Evolutionary conservation across 768 basidiomycete species (phyloP).

Genomic region (Amanita muscaria): DNA sequence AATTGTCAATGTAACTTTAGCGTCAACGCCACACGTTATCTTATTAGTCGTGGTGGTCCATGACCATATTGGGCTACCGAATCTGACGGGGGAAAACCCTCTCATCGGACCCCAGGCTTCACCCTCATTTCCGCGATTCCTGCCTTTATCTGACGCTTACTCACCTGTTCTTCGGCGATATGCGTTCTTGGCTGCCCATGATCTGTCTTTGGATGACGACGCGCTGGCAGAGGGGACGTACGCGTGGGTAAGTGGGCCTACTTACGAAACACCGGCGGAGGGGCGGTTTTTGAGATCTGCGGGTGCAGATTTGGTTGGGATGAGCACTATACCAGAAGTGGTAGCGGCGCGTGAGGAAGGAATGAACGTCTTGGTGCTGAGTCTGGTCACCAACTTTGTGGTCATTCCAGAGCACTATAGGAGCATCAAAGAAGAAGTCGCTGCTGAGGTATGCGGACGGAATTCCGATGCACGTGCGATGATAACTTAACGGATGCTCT

Average conservation of each 20-base stretch:
- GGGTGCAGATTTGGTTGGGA: slow-evolving; percentile 88
- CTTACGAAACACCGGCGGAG: slow-evolving; percentile 86
- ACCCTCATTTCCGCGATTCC: slow-evolving; percentile 59
- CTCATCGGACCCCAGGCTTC: slow-evolving; percentile 65
- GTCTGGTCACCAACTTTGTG: slow-evolving; percentile 81
- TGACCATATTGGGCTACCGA: slow-evolving; percentile 79
- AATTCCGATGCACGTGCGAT: not conserved
- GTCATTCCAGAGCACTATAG: slow-evolving; percentile 60
- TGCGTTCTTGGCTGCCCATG: slow-evolving; percentile 62
- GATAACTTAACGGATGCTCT: slow-evolving; percentile 3
- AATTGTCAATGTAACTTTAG: not conserved
- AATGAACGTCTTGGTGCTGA: slow-evolving; percentile 68
- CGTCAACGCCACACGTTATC: slow-evolving; percentile 9
- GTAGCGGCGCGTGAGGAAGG: slow-evolving; percentile 71
- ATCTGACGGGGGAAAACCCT: slow-evolving; percentile 68
- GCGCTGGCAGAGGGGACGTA: slow-evolving; percentile 77
- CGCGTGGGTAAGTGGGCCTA: slow-evolving; percentile 86
- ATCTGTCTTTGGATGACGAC: slow-evolving; percentile 41
- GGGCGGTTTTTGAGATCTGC: slow-evolving; percentile 64
- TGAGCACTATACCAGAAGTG: slow-evolving; percentile 91
- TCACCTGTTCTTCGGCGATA: slow-evolving; percentile 60
- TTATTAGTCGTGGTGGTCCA: slow-evolving; percentile 71
- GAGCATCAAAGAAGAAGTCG: slow-evolving; percentile 66
- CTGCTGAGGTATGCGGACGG: slow-evolving; percentile 52
- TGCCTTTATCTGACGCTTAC: slow-evolving; percentile 81